Base-by-base conservation (phyloP, 129 eudicot genomes). In the Lonicera japonica region DNA sequence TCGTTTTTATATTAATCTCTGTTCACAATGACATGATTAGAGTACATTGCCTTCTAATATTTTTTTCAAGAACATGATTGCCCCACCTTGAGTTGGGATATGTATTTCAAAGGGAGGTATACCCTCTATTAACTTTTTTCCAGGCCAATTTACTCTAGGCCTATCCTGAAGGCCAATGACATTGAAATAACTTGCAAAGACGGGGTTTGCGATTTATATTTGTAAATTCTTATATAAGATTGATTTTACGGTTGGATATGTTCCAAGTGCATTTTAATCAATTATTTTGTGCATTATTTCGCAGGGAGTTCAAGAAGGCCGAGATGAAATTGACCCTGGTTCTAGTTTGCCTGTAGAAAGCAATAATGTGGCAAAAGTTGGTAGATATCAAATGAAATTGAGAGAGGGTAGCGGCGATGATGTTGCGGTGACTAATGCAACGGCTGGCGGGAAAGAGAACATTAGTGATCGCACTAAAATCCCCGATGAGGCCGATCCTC, bases 101-200 rank as follows among this genome's bases (percentile, higher is more conserved):
- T n/a, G n/a, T n/a, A n/a, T n/a, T n/a, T n/a, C n/a, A n/a, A n/a
- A n/a, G 36, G 36, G 36, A 29, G 6, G 6, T 29, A 29, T 29
- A 29, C 36, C 36, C 2, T 29, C 36, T 29, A 6, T n/a, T n/a
- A 29, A 29, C 36, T n/a, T n/a, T n/a, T n/a, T n/a, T n/a, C n/a
- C n/a, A n/a, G n/a, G n/a, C 36, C 6, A 6, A 40, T 52, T 51
- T 45, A 65, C 60, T 13, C 63, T 87, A 87, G 80, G 79, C 74
- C 78, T 76, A 59, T 65, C 79, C 58, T 72, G 95, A 85, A 82
- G 90, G 65, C 82, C 82, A 79, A 75, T 86, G 91, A 76, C 73
- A 71, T 83, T 82, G 82, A 79, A 58, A 67, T 78, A 75, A 86
- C 79, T 86, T 86, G 97, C 85, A 83, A 86, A 95, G 83, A 69